These are phyloP conservation scores for Quercus berberidifolia DNA, from an alignment of 306 rosid genomes.

Conservation along the genomic window DNA sequence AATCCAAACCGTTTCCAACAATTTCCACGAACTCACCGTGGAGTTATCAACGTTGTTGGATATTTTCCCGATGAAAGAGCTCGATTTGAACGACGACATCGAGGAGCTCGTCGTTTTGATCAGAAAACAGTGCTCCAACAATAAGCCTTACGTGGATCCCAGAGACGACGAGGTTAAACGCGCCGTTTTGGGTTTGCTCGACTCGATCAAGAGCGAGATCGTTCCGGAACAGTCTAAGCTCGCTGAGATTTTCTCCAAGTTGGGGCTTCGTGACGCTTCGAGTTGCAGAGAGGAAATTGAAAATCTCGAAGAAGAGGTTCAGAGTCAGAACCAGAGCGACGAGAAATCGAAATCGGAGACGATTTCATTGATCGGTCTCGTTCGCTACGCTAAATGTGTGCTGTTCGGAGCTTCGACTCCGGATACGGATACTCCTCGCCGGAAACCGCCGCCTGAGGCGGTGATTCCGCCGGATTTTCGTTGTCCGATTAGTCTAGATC, in stretches of 20 bases:
- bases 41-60: slow-evolving; percentile 74
- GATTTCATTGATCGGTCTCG: slow-evolving; percentile 66
- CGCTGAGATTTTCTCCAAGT: slow-evolving; percentile 37
- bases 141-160: slow-evolving; percentile 22
- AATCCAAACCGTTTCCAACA: slow-evolving; percentile 41
- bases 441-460: slow-evolving; percentile 36
- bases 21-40: slow-evolving; percentile 56
- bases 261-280: slow-evolving; percentile 56
- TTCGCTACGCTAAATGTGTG: slow-evolving; percentile 81
- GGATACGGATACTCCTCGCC: not conserved
- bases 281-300: slow-evolving; percentile 75
- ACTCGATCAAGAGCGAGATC: slow-evolving; percentile 64
- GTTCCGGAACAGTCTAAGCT: slow-evolving; percentile 48
- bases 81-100: slow-evolving; percentile 59
- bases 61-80: slow-evolving; percentile 58
- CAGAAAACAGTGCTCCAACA: slow-evolving; percentile 54
- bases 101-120: slow-evolving; percentile 52
- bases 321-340: slow-evolving; percentile 47
- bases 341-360: slow-evolving; percentile 64
- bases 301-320: slow-evolving; percentile 66
- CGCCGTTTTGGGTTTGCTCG: slow-evolving; percentile 47
- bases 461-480: slow-evolving; percentile 61
- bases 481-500: slow-evolving; percentile 78
- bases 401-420: slow-evolving; percentile 74
- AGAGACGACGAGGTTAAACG: slow-evolving; percentile 40